Base-by-base conservation (phyloP, 169 alveolate genomes). In the Cryptosporidium muris region DNA sequence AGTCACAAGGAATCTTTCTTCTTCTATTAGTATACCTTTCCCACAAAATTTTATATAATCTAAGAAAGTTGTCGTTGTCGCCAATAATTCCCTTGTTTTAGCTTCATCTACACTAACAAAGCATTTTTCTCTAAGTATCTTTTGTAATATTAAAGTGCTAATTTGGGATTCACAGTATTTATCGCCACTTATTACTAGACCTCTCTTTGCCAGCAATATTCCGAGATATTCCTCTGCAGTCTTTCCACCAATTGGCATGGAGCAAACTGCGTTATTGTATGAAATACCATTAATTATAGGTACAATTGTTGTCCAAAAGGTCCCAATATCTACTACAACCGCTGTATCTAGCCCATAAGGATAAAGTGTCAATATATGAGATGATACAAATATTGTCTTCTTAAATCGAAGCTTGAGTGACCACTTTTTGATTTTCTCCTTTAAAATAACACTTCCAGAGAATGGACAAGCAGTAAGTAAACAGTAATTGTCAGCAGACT, bases 241-340 rank as follows among this genome's bases (percentile, higher is more conserved):
- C 14, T 49, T 53, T 25, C 85, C 85, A 0, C 85, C 85, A 58
- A 74, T 74, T 42, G 85, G 85, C 40, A 74, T 74, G 49, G 63
- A 58, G 16, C 45, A 14, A 38, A 68, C 54, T 43, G 14, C 54
- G 40, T 74, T 74, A 43, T 54, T 47, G 60, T 74, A 66, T 25
- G 85, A 74, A 40, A 74, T 48, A 11, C 85, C 85, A n/a, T 74
- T 68, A 56, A 74, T 60, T 7, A 74, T 63, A 58, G 85, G 85
- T 1, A 63, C 60, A 37, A 74, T 74, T 58, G 54, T 54, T 53
- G 85, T 74, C 85, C 85, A 74, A 60, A 74, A 74, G 14, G 85
- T 38, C 34, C 85, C 85, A 45, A 74, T 58, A 60, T 74, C 85
- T 34, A 74, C 68, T 16, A 74, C 85, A 34, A 74, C 48, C 45